These are phyloP conservation scores for Dillenia turbinata DNA, from an alignment of 164 flowering plant genomes.

Conservation along the genomic window DNA sequence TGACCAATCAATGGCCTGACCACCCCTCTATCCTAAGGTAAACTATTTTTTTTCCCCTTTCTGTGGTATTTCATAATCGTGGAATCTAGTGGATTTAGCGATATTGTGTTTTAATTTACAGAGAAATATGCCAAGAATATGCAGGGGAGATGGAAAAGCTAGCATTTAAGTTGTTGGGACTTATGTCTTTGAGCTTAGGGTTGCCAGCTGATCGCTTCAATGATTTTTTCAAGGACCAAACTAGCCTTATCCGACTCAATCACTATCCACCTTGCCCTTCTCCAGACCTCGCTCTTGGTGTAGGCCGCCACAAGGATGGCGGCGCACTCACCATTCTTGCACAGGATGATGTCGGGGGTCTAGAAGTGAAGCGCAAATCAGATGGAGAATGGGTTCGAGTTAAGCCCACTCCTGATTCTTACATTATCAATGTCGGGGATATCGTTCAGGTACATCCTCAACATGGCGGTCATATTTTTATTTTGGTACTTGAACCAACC, in stretches of 20 bases:
- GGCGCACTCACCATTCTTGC: slow-evolving; percentile 36
- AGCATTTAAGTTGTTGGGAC: slow-evolving; percentile 31
- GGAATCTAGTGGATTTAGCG: no score
- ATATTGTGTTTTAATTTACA: background rate
- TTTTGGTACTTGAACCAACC: no score
- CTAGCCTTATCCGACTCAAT: slow-evolving; percentile 32
- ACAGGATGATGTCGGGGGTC: slow-evolving; percentile 44
- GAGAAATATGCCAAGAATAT: slow-evolving; percentile 33
- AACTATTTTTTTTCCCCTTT: background rate
- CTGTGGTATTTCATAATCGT: no score
- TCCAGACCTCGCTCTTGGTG: slow-evolving; percentile 35
- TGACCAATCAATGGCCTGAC: slow-evolving; percentile 36
- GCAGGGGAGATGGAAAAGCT: slow-evolving; percentile 29
- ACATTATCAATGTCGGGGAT: slow-evolving; percentile 38
- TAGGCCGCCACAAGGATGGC: slow-evolving; percentile 46
- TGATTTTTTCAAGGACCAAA: slow-evolving; percentile 31
- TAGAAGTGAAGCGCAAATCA: slow-evolving; percentile 28
- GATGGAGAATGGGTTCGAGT: slow-evolving; percentile 40
- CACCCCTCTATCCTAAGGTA: slow-evolving; percentile 34
- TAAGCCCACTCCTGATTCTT: slow-evolving; percentile 36
- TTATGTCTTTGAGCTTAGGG: slow-evolving; percentile 37
- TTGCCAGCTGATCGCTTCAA: slow-evolving; percentile 18
- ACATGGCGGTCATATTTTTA: background rate
- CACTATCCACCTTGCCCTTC: slow-evolving; percentile 45
- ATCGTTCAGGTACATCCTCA: slow-evolving; percentile 26